phyloP scores from a whole-genome alignment of 306 rosid genomes.

The Ceratonia siliqua region DNA sequence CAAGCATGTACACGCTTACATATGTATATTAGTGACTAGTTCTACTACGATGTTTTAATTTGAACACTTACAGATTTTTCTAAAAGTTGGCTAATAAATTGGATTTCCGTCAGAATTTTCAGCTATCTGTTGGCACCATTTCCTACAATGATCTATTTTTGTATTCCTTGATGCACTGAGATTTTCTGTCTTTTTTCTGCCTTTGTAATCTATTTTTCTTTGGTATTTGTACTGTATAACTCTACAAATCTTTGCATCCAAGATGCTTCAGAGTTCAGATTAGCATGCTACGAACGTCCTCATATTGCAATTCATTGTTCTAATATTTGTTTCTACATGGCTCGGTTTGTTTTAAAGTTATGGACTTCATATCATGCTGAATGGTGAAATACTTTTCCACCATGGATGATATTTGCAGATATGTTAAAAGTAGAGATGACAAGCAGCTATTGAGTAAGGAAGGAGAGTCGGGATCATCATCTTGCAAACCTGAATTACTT shows the following conservation, averaged over 20 bases:
- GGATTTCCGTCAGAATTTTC: too few species aligned
- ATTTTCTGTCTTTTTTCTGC: background rate
- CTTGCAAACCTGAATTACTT: constrained; percentile 47
- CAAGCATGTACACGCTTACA: background rate
- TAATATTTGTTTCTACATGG: too few species aligned
- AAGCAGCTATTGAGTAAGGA: constrained; percentile 50
- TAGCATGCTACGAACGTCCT: too few species aligned
- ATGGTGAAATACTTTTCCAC: background rate
- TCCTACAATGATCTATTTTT: too few species aligned
- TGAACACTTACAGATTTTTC: too few species aligned
- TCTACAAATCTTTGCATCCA: too few species aligned
- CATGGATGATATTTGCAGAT: constrained; percentile 45
- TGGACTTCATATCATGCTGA: background rate
- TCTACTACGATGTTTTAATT: background rate
- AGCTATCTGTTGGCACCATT: too few species aligned
- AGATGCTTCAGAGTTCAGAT: too few species aligned
- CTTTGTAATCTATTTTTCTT: background rate
- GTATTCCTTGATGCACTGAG: background rate
- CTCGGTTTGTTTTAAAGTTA: too few species aligned
- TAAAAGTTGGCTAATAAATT: background rate
- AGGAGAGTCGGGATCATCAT: constrained; percentile 28
- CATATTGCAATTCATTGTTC: too few species aligned
- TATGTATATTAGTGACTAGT: background rate
- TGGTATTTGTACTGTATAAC: too few species aligned
- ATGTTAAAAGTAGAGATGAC: constrained; percentile 83